A percentile compares a stretch with the other conserved stretches of the same genome.
These are phyloP conservation scores for Trypanosoma platydactyli DNA, from an alignment of 208 protist species.

Conservation along the genomic window DNA sequence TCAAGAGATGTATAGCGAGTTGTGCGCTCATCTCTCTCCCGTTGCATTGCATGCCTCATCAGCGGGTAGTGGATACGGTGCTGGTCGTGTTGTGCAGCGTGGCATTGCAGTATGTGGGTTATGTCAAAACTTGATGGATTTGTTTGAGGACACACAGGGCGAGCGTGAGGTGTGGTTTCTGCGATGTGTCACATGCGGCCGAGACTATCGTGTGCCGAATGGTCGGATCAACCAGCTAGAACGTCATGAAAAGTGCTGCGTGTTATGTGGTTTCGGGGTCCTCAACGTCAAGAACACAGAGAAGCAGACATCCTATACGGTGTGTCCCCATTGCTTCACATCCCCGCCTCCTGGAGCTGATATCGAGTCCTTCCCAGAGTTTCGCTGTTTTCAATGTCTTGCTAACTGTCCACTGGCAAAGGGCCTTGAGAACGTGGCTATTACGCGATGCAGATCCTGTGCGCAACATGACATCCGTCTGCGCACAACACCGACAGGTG, in stretches of 20 bases:
- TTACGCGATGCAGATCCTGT: slow-evolving; percentile 69
- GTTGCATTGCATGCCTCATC: background rate
- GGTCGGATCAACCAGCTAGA: slow-evolving; percentile 50
- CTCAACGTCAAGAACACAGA: slow-evolving; percentile 66
- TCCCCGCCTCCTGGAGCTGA: slow-evolving; percentile 46
- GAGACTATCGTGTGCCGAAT: slow-evolving; percentile 56
- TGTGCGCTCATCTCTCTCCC: slow-evolving; percentile 47
- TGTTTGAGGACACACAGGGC: slow-evolving; percentile 54
- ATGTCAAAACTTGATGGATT: slow-evolving; percentile 53
- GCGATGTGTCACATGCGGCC: slow-evolving; percentile 47
- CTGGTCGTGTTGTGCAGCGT: slow-evolving; percentile 26
- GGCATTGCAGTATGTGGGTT: slow-evolving; percentile 48
- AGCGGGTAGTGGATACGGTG: background rate
- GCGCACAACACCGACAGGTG: slow-evolving; percentile 33
- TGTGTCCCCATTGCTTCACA: slow-evolving; percentile 82
- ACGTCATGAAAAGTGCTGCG: slow-evolving; percentile 43
- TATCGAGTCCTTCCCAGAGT: slow-evolving; percentile 43
- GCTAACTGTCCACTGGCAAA: slow-evolving; percentile 76
- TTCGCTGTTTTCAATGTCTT: slow-evolving; percentile 87
- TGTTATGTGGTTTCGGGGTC: slow-evolving; percentile 66
- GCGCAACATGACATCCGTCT: slow-evolving; percentile 68
- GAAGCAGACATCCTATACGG: slow-evolving; percentile 68
- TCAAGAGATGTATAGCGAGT: slow-evolving; percentile 49
- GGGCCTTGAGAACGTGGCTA: slow-evolving; percentile 52
- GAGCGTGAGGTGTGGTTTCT: slow-evolving; percentile 46